Percentiles rank a stretch among this genome's conserved stretches.
These are phyloP conservation scores for Trifolium fragiferum DNA, from an alignment of 306 rosid species.

Conservation along the genomic window DNA sequence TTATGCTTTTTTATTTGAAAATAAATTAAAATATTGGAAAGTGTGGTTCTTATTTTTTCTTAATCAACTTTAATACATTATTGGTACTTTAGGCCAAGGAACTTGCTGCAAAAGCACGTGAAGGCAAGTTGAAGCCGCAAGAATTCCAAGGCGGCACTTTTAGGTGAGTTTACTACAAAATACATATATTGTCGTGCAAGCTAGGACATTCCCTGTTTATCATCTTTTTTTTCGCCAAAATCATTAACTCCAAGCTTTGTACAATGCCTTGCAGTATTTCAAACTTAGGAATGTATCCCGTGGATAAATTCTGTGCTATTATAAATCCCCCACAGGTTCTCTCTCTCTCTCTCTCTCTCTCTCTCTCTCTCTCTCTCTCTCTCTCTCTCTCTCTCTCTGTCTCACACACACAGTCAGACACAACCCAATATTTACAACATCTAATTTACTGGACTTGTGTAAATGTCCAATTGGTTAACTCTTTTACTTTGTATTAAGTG, in stretches of 20 bases:
- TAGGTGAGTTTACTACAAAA: slow-evolving; percentile 61
- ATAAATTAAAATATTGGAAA: slow-evolving; percentile 35
- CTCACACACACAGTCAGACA: neutral
- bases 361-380: slow-evolving; percentile 38
- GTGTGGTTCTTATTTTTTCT: slow-evolving; percentile 30
- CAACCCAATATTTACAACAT: slow-evolving; percentile 4
- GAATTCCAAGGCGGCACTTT: slow-evolving; percentile 98
- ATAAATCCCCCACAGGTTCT: slow-evolving; percentile 97
- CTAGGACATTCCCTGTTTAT: slow-evolving; percentile 1
- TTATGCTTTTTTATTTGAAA: slow-evolving; percentile 11
- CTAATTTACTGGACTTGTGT: neutral
- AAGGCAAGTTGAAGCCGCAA: slow-evolving; percentile 83
- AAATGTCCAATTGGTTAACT: slow-evolving; percentile 2
- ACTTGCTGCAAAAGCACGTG: slow-evolving; percentile 88
- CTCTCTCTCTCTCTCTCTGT: neutral
- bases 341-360: slow-evolving; percentile 42
- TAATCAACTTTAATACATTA: slow-evolving; percentile 19
- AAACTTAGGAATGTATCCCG: slow-evolving; percentile 99
- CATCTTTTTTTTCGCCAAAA: slow-evolving; percentile 11
- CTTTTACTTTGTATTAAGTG: neutral
- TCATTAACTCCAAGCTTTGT: slow-evolving; percentile 36
- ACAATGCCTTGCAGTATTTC: slow-evolving; percentile 78
- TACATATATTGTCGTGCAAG: slow-evolving; percentile 30
- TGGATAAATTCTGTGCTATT: slow-evolving; percentile 91
- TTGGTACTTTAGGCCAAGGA: slow-evolving; percentile 73